Evolutionary conservation across 441 rosid species (phyloP), one percentile per base, ranked within the genome.

Genomic region (Eruca vesicaria): DNA sequence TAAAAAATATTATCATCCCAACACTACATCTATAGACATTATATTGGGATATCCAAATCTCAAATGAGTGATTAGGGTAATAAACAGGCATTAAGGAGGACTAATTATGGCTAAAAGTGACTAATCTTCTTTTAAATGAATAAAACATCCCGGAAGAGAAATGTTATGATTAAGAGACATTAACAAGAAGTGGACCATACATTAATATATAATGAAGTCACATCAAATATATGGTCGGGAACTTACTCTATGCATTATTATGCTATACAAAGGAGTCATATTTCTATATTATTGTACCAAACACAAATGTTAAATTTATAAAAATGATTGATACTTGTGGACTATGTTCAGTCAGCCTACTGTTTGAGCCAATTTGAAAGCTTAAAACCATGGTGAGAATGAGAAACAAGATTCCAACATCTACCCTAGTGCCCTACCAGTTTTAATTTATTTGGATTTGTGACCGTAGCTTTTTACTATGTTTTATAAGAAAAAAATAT

Each of bases 171-270:
- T 56, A 41, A 56, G 45, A 38, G 21, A 73, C 52, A 31, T 57
- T 20, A 66, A 16, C 71, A 9, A 73, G 28, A 66, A 35, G 16
- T 72, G 76, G 76, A 53, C 35, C 36, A 63, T 72, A 50, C 23
- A 71, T 71, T 14, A 48, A 18, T 48, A 48, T 48, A 18, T 28
- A 58, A 41, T 48, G 7, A 61, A 61, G 50, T 62, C 36, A 50
- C 62, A 62, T 62, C 62, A 50, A 6, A 7, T 61, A 33, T 63
- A 31, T 52, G 53, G 76, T 52, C 63, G 63, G 53, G 64, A 56
- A 26, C 61, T 56, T 56, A 5, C 33, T 20, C n/a, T 9, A 53
- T 48, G 26, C 55, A 15, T 48, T 50, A 16, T 50, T 50, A 18
- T 48, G 56, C 8, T 16, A 19, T 48, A 48, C 55, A 48, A 16